Evolutionary conservation across 2,329 filamentous ascomycete species (phyloP), one percentile per base, ranked within the genome.

Genomic region (Penicillium sp.): DNA sequence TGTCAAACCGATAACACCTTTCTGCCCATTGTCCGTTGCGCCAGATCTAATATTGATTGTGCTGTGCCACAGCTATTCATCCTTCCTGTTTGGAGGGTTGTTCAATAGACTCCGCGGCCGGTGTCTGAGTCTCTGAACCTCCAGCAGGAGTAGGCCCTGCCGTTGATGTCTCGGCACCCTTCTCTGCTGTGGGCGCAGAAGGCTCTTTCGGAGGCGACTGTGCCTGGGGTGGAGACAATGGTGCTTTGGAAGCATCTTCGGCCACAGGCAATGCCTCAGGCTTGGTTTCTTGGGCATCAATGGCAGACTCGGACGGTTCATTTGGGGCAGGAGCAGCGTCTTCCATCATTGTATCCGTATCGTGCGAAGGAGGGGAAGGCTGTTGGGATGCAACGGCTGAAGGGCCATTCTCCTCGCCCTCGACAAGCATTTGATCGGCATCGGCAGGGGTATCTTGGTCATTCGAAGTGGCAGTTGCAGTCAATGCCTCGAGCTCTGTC

Each of bases 261-360:
- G 59, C 51, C 10, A 60, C 62, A 6, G 64, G 60, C 4, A 58
- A 57, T 21, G 58, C 59, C 37, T 63, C 67, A 6, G 68, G 63
- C 37, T 67, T 75, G 23, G 72, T 68, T 5, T 61, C 61, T 39
- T 55, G 61, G 5, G 44, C 55, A 31, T 68, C 68, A 42, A 50
- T 55, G 35, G 53, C 50, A 49, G 50, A 55, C 33, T 64, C 64
- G 39, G 58, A 53, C 54, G 61, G 55, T 35, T 66, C 64, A 9
- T 60, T 62, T 25, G 61, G 55, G 7, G 61, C 60, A n/a, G 65
- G 52, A 7, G 63, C 62, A 23, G 61, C 75, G 54, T 78, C 75
- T 61, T 76, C 75, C 75, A 78, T 78, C 13, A 67, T 58, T 11
- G 67, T 72, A 57, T 77, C 75, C 56, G 73, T 71, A 54, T 75